Evolutionary conservation across 202 grass and related monocot species (phyloP), one percentile per base, ranked within the genome.

Genomic region (Carex sylvatica): DNA sequence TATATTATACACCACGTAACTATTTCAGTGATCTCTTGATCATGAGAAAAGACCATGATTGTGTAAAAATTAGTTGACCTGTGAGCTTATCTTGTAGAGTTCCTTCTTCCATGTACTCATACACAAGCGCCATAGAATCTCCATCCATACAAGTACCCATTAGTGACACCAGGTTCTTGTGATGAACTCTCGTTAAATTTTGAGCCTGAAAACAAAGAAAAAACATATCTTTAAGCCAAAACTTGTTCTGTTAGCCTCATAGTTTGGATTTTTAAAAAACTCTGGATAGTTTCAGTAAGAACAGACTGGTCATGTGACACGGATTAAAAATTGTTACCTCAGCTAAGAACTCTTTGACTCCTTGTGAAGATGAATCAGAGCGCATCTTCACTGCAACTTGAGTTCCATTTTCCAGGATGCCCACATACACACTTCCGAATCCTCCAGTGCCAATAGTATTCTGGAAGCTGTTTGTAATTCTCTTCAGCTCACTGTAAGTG

Each of bases 61-160:
- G 30, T 2, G 14, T 36, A 33, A 36, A 36, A 18, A 16, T 1
- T 35, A 66, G 2, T 16, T 18, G 56, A 89, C 87, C 87, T 89
- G 38, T 65, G 24, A 89, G 83, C 61, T 86, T 74, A 20, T 86
- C 84, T 51, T 83, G 65, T 40, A 90, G 76, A 46, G 51, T 90
- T 64, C 82, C 88, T 67, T 85, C 74, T 30, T 81, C 47, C 85
- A 90, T 87, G 76, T 87, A 87, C 76, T 90, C 88, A 51, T 86
- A 90, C 9, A 90, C 66, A 78, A 90, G 88, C 8, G 85, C 85
- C 51, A 90, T 78, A 56, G 74, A 53, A 60, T 85, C 55, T 2
- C 35, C 53, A 78, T 90, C 85, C 18, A 61, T 82, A 35, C 88
- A 90, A 52, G 85, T 87, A 2, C 88, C 85, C 38, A 90, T 2